Base-by-base conservation (phyloP, 257 asterid species). In the Solanum okadae region DNA sequence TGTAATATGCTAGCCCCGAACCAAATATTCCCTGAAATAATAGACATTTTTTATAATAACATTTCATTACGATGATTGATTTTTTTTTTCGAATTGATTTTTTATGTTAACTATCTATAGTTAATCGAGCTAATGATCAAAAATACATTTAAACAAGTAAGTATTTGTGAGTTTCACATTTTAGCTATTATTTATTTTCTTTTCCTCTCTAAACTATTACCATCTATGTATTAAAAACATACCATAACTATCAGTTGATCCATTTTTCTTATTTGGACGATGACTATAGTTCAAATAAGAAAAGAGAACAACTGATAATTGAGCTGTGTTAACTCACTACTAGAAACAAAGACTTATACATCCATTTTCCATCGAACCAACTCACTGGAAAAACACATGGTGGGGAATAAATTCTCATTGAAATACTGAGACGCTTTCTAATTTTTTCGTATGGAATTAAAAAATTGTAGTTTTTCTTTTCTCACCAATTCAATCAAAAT, bases 1-100 rank as follows among this genome's bases (percentile, higher is more conserved):
- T 92, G 44, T 95, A 97, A 87, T 95, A 95, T 38, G 98, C 96
- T 29, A 95, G 91, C 1, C 98, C 99, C 6, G 98, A 95, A 88
- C 99, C 94, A 52, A 95, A 92, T 86, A 97, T 86, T n/a, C 98
- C 75, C 75, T 67, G 75, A 27, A 67, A 14, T 13, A 65, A 25
- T 1, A 5, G 9, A 25, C 2, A 5, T 65, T 65, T 6, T 11
- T 11, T 65, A 25, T 65, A 65, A 65, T 3, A 25, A 25, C 0
- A 65, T 65, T 25, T 65, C 16, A n/a, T 1, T 63, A 4, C 0
- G 15, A 23, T 63, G 3, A 63, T n/a, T n/a, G 1, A 6, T 18
- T 59, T 4, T 10, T 63, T 59, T 63, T n/a, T 52, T 16, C 0
- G 7, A n/a, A 63, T 0, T 63, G 14, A 61, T 23, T 10, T 63